These are phyloP conservation scores for Acanthamoeba polyphaga DNA, from an alignment of 208 protist genomes.

Conservation along the genomic window DNA sequence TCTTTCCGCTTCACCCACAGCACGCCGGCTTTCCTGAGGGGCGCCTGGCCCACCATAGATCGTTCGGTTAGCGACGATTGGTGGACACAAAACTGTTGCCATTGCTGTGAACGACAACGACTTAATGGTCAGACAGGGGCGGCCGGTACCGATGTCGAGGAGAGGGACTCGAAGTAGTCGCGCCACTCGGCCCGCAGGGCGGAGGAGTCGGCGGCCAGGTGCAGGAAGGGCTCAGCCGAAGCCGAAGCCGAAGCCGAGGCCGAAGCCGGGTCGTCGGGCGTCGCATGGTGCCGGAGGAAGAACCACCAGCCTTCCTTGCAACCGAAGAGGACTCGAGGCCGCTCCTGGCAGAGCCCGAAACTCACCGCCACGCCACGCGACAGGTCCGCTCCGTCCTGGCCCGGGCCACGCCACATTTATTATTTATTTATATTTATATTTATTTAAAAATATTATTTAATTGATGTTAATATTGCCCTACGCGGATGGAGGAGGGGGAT, in stretches of 20 bases:
- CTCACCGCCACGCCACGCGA: slow-evolving; percentile 3
- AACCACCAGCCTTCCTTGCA: slow-evolving; percentile 28
- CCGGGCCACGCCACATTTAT: background rate
- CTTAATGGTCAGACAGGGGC: no score
- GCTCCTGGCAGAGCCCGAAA: background rate
- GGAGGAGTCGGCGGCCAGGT: slow-evolving; percentile 5
- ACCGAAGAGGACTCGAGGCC: background rate
- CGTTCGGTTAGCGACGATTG: no score
- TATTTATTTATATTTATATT: background rate
- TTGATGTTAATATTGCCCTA: background rate
- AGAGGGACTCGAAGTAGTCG: slow-evolving; percentile 31
- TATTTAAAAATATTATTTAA: background rate
- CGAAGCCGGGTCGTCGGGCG: background rate
- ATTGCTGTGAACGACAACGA: no score
- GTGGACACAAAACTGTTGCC: no score
- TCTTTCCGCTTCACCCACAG: slow-evolving; percentile 25
- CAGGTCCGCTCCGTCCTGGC: background rate
- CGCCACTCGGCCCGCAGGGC: background rate
- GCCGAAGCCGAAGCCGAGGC: no score
- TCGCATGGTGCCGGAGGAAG: background rate
- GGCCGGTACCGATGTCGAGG: background rate
- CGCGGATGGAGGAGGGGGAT: background rate
- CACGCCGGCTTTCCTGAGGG: background rate
- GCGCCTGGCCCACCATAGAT: background rate
- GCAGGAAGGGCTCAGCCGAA: background rate